Evolutionary conservation across 2,329 filamentous ascomycete genomes (phyloP).

Genomic region (Diplocarpon rosae): DNA sequence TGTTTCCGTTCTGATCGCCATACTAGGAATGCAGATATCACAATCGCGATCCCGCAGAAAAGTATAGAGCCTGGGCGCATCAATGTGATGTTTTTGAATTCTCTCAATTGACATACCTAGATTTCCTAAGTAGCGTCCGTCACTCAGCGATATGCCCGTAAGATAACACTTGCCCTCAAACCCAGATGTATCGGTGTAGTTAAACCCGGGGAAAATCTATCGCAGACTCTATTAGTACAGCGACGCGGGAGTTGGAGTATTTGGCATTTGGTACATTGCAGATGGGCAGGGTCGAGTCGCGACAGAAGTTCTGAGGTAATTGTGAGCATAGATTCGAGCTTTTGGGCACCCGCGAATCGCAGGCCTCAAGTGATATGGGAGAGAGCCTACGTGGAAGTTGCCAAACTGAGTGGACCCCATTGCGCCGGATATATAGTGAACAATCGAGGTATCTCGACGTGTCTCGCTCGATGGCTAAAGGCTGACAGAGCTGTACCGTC

Average conservation of each 20-base stretch:
- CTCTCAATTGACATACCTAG: slow-evolving; percentile 47
- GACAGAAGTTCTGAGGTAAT: slow-evolving; percentile 60
- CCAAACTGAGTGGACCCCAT: slow-evolving; percentile 36
- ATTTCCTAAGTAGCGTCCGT: slow-evolving; percentile 62
- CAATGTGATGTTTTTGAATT: not conserved
- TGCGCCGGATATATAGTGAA: slow-evolving; percentile 1
- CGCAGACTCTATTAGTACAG: slow-evolving; percentile 10
- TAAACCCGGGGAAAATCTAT: slow-evolving; percentile 49
- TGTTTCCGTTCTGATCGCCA: slow-evolving; percentile 78
- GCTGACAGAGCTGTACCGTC: slow-evolving; percentile 2
- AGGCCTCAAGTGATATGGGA: slow-evolving; percentile 7
- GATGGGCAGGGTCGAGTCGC: slow-evolving; percentile 69
- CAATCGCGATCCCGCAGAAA: slow-evolving; percentile 66
- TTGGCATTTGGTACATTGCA: slow-evolving; percentile 59
- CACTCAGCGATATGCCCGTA: slow-evolving; percentile 60
- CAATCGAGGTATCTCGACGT: not conserved
- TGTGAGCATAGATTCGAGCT: not conserved
- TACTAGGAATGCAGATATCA: slow-evolving; percentile 54
- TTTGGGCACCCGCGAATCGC: not conserved
- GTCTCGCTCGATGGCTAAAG: not conserved
- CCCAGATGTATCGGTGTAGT: slow-evolving; percentile 12
- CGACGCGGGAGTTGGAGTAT: not conserved
- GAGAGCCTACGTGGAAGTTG: slow-evolving; percentile 39
- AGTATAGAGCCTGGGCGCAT: slow-evolving; percentile 66
- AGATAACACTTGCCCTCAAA: slow-evolving; percentile 57